These are phyloP conservation scores for Puccinia novopanici DNA, from an alignment of 1,284 basidiomycete genomes.

Conservation along the genomic window DNA sequence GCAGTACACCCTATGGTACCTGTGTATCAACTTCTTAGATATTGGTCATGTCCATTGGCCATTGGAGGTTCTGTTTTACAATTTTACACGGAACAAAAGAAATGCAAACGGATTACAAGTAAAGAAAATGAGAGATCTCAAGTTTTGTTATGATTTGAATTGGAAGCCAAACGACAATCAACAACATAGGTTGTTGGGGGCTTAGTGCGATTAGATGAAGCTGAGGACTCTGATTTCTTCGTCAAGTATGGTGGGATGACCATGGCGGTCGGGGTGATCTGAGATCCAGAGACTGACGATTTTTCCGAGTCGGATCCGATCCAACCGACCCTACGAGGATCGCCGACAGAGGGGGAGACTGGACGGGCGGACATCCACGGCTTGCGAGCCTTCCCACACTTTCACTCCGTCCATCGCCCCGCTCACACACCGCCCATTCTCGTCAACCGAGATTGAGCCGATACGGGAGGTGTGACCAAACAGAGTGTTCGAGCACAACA, in stretches of 20 bases:
- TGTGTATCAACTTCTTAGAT: too few species aligned
- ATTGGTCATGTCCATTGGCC: too few species aligned
- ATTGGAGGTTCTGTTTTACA: too few species aligned
- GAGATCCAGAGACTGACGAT: slow-evolving; percentile 40
- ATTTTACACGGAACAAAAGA: too few species aligned
- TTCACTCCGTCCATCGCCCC: slow-evolving; percentile 34
- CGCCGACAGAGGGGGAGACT: not conserved
- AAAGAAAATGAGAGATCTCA: too few species aligned
- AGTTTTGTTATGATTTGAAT: not conserved
- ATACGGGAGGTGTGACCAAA: slow-evolving; percentile 40
- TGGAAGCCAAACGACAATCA: not conserved
- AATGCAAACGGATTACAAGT: too few species aligned
- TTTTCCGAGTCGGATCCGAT: slow-evolving; percentile 42
- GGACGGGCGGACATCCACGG: slow-evolving; percentile 1
- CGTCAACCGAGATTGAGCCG: slow-evolving; percentile 9
- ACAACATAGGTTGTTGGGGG: too few species aligned
- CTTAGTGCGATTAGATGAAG: slow-evolving; percentile 41
- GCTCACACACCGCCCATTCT: slow-evolving; percentile 41
- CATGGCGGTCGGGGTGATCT: not conserved
- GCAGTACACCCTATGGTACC: too few species aligned
- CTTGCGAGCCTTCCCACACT: slow-evolving; percentile 29
- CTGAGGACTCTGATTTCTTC: slow-evolving; percentile 39
- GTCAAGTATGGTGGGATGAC: not conserved
- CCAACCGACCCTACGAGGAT: slow-evolving; percentile 11
- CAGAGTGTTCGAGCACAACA: slow-evolving; percentile 13